phyloP scores from a whole-genome alignment of 1,284 basidiomycete species.

The Flammula alnicola region DNA sequence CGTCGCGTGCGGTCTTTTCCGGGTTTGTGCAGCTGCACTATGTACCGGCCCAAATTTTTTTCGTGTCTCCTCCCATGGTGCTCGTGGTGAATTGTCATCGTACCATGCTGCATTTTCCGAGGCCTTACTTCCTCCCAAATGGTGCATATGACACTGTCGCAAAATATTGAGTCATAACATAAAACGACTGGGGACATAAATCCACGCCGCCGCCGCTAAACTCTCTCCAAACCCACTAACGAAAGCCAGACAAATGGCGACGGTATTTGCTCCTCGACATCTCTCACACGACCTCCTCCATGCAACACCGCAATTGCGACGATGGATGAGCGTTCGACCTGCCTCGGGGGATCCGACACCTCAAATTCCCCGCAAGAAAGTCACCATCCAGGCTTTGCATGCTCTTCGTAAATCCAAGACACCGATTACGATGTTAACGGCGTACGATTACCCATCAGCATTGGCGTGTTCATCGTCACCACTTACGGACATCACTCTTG shows the following conservation, averaged over 20 bases:
- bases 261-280: conserved; percentile 6
- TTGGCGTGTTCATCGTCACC: conserved; percentile 66
- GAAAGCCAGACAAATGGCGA: conserved; percentile 7
- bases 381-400: conserved; percentile 80
- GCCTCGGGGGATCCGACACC: conserved; percentile 20
- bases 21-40: background rate
- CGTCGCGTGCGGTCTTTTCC: background rate
- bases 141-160: background rate
- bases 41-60: background rate
- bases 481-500: conserved; percentile 72
- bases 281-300: conserved; percentile 15
- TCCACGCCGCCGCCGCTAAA: background rate
- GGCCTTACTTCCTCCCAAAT: conserved; percentile 3
- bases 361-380: conserved; percentile 61
- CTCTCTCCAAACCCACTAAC: background rate
- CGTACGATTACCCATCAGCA: conserved; percentile 91
- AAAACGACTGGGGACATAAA: background rate
- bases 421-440: conserved; percentile 91
- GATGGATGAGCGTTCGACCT: conserved; percentile 48
- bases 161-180: background rate
- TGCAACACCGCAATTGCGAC: conserved; percentile 15
- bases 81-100: conserved; percentile 5
- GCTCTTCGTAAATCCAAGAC: conserved; percentile 58
- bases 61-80: background rate
- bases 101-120: conserved; percentile 3